A percentile compares a stretch with the other conserved stretches of the same genome.
Conservation (phyloP, 164 flowering plant genomes). For the Chimonanthus praecox region DNA sequence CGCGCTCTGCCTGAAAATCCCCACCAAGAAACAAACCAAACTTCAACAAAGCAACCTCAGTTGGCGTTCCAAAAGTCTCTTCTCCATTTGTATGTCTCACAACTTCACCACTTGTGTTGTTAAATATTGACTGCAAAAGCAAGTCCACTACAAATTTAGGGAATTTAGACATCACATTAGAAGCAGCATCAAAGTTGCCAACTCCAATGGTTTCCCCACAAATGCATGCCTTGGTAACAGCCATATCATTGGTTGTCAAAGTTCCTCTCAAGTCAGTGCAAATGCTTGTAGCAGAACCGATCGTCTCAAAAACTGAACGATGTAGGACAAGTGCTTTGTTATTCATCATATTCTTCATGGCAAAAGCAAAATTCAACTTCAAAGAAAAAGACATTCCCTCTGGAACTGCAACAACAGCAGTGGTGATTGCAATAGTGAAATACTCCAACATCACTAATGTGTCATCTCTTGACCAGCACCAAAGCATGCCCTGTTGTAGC, state of each 20-base stretch:
- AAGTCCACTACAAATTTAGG: conserved; percentile 45
- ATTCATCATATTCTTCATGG: conserved; percentile 97
- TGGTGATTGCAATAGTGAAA: conserved; percentile 90
- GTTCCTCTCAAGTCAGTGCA: conserved; percentile 98
- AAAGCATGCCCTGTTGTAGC: conserved; percentile 52
- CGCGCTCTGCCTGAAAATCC: conserved; percentile 49
- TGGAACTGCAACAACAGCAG: conserved; percentile 92
- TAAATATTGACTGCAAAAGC: conserved; percentile 75
- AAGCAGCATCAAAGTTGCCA: conserved; percentile 16
- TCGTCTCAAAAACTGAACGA: conserved; percentile 91
- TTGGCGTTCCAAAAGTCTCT: conserved; percentile 83
- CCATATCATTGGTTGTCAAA: conserved; percentile 80
- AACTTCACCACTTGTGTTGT: conserved; percentile 86
- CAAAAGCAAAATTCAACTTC: conserved; percentile 90
- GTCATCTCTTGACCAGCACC: conserved; percentile 77
- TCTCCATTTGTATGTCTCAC: conserved; percentile 46
- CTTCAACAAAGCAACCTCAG: conserved; percentile 83
- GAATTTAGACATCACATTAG: conserved; percentile 26
- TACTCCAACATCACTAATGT: conserved; percentile 68
- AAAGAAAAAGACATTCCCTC: conserved; percentile 89
- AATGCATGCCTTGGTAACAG: conserved; percentile 76
- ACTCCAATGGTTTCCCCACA: conserved; percentile 52
- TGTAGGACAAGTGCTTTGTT: conserved; percentile 85
- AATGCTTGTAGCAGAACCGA: conserved; percentile 87
- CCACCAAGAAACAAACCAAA: conserved; percentile 79